phyloP scores from a whole-genome alignment of 2,329 filamentous ascomycete species.

The Bisporella sp. region DNA sequence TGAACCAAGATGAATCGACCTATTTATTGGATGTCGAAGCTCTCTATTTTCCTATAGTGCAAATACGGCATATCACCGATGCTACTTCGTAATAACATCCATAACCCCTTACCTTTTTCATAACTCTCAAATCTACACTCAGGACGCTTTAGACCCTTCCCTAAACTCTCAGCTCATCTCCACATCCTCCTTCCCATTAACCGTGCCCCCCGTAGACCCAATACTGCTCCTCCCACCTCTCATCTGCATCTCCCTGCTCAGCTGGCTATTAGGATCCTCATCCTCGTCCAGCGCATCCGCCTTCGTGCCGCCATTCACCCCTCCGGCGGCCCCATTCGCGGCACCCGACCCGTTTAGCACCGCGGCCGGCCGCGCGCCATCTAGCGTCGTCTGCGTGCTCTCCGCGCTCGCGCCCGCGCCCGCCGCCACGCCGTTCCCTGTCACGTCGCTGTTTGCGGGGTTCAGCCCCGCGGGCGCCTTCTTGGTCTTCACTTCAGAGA shows the following conservation, averaged over 20 bases:
- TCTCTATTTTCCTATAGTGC: too few relatives aligned
- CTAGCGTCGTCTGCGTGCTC: conserved; percentile 24
- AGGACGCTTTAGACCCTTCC: too few relatives aligned
- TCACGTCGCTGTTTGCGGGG: conserved; percentile 13
- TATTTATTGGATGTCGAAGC: too few relatives aligned
- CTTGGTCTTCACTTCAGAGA: conserved; percentile 70
- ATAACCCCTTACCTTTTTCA: too few relatives aligned
- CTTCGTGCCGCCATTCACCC: conserved; percentile 1
- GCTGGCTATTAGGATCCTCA: conserved; percentile 25
- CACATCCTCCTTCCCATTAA: not conserved
- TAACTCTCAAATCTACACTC: too few relatives aligned
- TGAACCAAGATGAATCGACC: too few relatives aligned
- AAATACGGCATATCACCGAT: too few relatives aligned
- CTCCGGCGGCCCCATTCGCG: conserved; percentile 9
- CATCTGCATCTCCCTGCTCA: conserved; percentile 22
- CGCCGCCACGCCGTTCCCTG: not conserved
- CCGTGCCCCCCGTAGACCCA: not conserved
- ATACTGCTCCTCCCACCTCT: not conserved
- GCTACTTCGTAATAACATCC: too few relatives aligned
- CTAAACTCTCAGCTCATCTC: not conserved
- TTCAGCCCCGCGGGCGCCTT: conserved; percentile 33
- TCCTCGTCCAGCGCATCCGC: conserved; percentile 11
- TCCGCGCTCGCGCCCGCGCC: not conserved
- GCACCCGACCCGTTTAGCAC: conserved; percentile 3
- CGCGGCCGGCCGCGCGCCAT: conserved; percentile 17